Conservation (phyloP, 2,329 filamentous ascomycete species). For the Penicillium sp. region DNA sequence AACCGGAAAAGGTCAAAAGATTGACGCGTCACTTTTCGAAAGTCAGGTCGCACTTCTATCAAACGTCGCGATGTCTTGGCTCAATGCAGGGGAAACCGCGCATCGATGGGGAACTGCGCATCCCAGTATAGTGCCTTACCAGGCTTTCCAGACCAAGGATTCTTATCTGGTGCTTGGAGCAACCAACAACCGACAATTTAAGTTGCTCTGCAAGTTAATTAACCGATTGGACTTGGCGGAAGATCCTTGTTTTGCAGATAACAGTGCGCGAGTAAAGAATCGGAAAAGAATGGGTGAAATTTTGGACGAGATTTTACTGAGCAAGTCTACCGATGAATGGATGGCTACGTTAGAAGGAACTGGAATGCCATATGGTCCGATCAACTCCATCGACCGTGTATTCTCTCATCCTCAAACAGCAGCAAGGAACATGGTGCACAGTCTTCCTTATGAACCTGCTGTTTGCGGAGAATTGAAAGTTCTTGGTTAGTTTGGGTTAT, state of each 20-base stretch:
- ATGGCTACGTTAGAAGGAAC: slow-evolving; percentile 41
- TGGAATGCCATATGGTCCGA: slow-evolving; percentile 48
- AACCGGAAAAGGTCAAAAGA: slow-evolving; percentile 44
- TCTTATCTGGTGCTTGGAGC: slow-evolving; percentile 70
- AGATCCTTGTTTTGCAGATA: slow-evolving; percentile 60
- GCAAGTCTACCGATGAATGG: slow-evolving; percentile 45
- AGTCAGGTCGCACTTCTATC: slow-evolving; percentile 42
- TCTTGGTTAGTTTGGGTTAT: slow-evolving; percentile 22
- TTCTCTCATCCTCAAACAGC: slow-evolving; percentile 47
- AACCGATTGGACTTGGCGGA: slow-evolving; percentile 60
- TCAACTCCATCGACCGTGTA: slow-evolving; percentile 47
- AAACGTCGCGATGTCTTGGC: slow-evolving; percentile 44
- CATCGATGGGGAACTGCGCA: slow-evolving; percentile 49
- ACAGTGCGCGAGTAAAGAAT: slow-evolving; percentile 60
- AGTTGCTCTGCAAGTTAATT: slow-evolving; percentile 62
- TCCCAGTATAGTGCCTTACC: slow-evolving; percentile 50
- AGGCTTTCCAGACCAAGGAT: slow-evolving; percentile 64
- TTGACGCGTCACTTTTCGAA: slow-evolving; percentile 49
- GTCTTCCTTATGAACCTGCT: slow-evolving; percentile 22
- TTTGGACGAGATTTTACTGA: slow-evolving; percentile 35
- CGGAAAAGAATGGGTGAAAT: slow-evolving; percentile 38
- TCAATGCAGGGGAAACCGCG: slow-evolving; percentile 43
- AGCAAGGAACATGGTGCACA: slow-evolving; percentile 41
- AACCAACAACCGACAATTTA: slow-evolving; percentile 70
- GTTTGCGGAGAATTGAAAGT: slow-evolving; percentile 27